Conservation (phyloP, 768 basidiomycete species). For the Cystobasidium onofrii region DNA sequence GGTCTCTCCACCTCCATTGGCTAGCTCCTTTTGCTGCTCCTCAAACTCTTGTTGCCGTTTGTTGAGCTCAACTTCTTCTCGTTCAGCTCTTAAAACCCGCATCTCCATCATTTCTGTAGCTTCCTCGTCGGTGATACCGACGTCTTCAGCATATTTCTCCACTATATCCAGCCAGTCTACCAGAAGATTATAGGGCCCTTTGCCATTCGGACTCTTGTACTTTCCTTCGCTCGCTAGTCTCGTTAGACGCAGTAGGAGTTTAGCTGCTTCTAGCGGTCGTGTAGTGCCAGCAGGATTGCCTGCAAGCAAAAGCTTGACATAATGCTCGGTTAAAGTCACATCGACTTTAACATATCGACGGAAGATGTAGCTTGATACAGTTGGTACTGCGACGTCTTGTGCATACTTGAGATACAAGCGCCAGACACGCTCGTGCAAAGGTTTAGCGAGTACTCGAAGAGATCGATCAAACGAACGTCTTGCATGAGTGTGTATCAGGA, state of each 20-base stretch:
- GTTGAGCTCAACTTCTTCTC: conserved; percentile 50
- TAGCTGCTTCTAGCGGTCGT: conserved; percentile 85
- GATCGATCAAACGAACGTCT: conserved; percentile 90
- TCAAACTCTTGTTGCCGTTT: conserved; percentile 43
- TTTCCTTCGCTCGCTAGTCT: conserved; percentile 73
- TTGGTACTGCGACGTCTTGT: conserved; percentile 39
- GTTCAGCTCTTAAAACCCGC: conserved; percentile 32
- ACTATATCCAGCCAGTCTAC: conserved; percentile 86
- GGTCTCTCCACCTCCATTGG: neutral
- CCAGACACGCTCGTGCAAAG: conserved; percentile 86
- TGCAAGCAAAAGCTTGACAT: conserved; percentile 47
- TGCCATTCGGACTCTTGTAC: conserved; percentile 80
- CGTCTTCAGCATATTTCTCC: conserved; percentile 81
- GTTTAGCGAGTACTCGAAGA: conserved; percentile 82
- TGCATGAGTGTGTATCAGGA: conserved; percentile 78
- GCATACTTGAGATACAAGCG: conserved; percentile 86
- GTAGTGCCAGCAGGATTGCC: conserved; percentile 55
- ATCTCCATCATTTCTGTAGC: conserved; percentile 54
- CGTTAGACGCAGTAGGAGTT: conserved; percentile 73
- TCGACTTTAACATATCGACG: conserved; percentile 68
- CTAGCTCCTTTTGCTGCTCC: conserved; percentile 40
- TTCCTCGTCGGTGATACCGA: conserved; percentile 76
- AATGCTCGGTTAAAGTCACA: conserved; percentile 46
- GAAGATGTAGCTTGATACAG: conserved; percentile 53
- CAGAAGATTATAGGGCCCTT: conserved; percentile 89